Percentiles rank a stretch among this genome's conserved stretches.
Conservation (phyloP, 352 stramenopile species). For the Phytophthora pseudosyringae region DNA sequence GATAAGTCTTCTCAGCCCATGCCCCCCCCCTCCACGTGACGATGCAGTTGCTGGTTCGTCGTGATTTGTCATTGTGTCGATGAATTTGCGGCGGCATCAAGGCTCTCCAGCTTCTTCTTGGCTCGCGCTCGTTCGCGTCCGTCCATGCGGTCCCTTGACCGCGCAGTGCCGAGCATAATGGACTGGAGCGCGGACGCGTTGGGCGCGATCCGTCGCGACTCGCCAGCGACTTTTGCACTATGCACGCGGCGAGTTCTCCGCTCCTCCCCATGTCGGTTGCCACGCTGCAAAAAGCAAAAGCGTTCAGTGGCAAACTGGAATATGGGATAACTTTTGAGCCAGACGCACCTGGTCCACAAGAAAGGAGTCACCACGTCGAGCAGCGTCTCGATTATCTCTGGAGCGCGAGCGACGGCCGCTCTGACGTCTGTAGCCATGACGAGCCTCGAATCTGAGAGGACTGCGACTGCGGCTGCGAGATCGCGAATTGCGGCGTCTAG, state of each 20-base stretch:
- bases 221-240: neutral
- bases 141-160: slow-evolving; percentile 38
- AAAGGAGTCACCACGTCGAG: neutral
- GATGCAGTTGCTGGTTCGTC: slow-evolving; percentile 40
- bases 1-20: too few relatives aligned
- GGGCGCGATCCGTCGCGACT: slow-evolving; percentile 23
- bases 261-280: neutral
- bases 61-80: slow-evolving; percentile 37
- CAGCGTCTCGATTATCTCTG: slow-evolving; percentile 3
- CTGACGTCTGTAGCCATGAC: slow-evolving; percentile 2
- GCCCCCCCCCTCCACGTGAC: too few relatives aligned
- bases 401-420: neutral
- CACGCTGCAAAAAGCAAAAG: neutral
- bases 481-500: slow-evolving; percentile 8
- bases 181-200: slow-evolving; percentile 29
- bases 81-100: slow-evolving; percentile 2
- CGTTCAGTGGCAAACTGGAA: neutral
- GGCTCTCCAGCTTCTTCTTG: slow-evolving; percentile 31
- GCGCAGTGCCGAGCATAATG: slow-evolving; percentile 33
- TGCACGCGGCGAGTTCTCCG: slow-evolving; percentile 5
- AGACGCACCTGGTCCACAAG: slow-evolving; percentile 5
- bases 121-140: slow-evolving; percentile 27
- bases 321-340: slow-evolving; percentile 8
- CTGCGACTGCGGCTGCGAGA: slow-evolving; percentile 23
- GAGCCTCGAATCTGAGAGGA: slow-evolving; percentile 3